Conservation (phyloP, 352 stramenopile genomes). For the Globisporangium carolinianum region DNA sequence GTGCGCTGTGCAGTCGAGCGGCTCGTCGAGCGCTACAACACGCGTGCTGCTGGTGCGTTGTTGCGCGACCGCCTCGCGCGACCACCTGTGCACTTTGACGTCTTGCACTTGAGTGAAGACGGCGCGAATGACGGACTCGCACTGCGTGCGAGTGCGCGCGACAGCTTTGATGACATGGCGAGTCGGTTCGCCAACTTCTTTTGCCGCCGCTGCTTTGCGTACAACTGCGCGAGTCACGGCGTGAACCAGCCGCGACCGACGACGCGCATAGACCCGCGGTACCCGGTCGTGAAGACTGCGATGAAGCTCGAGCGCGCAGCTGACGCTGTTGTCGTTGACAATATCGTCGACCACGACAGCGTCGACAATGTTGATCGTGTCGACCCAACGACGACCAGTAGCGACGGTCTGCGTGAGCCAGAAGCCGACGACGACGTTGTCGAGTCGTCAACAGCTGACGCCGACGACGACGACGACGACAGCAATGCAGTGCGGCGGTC, state of each 20-base stretch:
- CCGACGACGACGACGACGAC: slow-evolving; percentile 12
- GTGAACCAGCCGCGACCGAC: slow-evolving; percentile 36
- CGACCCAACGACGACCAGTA: background rate
- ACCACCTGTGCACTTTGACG: slow-evolving; percentile 18
- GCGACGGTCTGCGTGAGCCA: background rate
- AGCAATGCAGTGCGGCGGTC: slow-evolving; percentile 22
- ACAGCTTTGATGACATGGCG: slow-evolving; percentile 17
- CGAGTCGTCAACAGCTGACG: slow-evolving; percentile 2
- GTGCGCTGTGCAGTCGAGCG: slow-evolving; percentile 3
- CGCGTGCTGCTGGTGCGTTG: slow-evolving; percentile 7
- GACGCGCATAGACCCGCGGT: slow-evolving; percentile 43
- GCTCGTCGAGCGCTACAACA: slow-evolving; percentile 1
- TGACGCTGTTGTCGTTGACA: background rate
- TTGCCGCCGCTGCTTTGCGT: slow-evolving; percentile 66
- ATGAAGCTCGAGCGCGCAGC: slow-evolving; percentile 23
- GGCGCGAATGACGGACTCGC: slow-evolving; percentile 6
- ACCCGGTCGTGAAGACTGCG: slow-evolving; percentile 43
- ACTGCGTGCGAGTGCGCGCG: slow-evolving; percentile 1
- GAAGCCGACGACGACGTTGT: background rate
- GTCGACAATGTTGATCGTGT: no score
- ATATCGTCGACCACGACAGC: no score
- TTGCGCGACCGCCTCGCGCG: slow-evolving; percentile 25
- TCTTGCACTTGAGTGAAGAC: slow-evolving; percentile 19
- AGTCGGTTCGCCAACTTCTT: slow-evolving; percentile 50
- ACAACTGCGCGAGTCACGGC: slow-evolving; percentile 72